Evolutionary conservation across 78 protist species (phyloP), one percentile per base, ranked within the genome.

Genomic region (Isochrysis galbana): DNA sequence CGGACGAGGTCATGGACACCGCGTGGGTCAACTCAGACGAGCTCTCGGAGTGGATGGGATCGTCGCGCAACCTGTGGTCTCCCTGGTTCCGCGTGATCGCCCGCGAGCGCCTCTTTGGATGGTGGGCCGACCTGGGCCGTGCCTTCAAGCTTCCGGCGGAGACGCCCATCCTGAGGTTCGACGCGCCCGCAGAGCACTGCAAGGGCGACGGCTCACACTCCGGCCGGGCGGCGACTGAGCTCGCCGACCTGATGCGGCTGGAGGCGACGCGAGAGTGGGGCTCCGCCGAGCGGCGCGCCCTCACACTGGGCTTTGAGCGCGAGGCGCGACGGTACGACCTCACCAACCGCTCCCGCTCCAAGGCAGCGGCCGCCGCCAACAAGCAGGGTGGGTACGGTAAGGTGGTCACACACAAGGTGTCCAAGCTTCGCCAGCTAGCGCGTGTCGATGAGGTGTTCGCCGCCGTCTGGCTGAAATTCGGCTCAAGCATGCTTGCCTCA

Each of bases 21-120:
- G 77, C 25, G 22, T 90, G 88, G 88, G 93, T 90, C 48, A 5
- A 39, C 7, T 10, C 32, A 39, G 34, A 19, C 78, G 10, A 21
- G 78, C 78, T 2, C 5, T 39, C 42, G 5, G 36, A 61, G 77
- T 21, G 5, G 46, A 77, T 41, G 88, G n/a, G 5, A 34, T 39
- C 7, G 26, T 14, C 39, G 17, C 2, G 55, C 45, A 74, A 29
- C 22, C 54, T 83, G n/a, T 80, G 90, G 93, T 46, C 77, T 3
- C 93, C 93, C 36, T 91, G 93, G 93, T 91, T 91, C 90, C 89
- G 90, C 25, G 61, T 91, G 74, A 54, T 91, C 69, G 90, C 36
- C 29, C 38, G 22, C 5, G 39, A 39, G n/a, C 25, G 29, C 22
- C 84, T 83, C 26, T 77, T n/a, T 38, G 1, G 11, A 55, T 55